Conservation (phyloP, 202 grass and related monocot genomes). For the Zizania palustris region DNA sequence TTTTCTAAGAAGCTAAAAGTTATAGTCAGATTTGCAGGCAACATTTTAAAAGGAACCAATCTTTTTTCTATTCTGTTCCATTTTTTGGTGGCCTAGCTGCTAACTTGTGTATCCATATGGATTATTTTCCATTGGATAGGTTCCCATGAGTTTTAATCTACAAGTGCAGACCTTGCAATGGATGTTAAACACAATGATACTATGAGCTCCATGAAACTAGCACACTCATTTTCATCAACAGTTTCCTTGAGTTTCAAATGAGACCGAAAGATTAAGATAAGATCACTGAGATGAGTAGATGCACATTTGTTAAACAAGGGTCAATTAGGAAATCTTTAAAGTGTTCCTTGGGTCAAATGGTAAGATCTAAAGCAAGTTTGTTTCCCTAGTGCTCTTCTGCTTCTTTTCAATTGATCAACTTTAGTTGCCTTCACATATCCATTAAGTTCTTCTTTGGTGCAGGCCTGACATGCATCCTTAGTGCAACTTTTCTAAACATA, state of each 20-base stretch:
- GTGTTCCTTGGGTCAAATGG: constrained; percentile 23
- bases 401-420: constrained; percentile 12
- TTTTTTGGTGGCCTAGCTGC: background rate
- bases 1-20: constrained; percentile 47
- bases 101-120: background rate
- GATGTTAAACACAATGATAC: no score
- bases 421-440: constrained; percentile 10
- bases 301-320: constrained; percentile 16
- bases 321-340: constrained; percentile 32
- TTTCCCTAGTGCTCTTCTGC: background rate
- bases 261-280: background rate
- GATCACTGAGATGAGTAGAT: background rate
- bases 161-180: no score
- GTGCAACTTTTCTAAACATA: constrained; percentile 13
- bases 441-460: constrained; percentile 11
- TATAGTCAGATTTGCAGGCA: constrained; percentile 43
- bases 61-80: background rate
- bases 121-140: no score
- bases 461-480: background rate
- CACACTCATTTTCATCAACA: no score
- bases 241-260: no score
- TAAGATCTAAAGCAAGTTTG: constrained; percentile 32
- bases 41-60: constrained; percentile 17
- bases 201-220: no score
- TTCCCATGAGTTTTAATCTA: no score